Percentiles rank a stretch among this genome's conserved stretches.
These are phyloP conservation scores for Monilinia aucupariae DNA, from an alignment of 2,329 filamentous ascomycete genomes.

Conservation along the genomic window DNA sequence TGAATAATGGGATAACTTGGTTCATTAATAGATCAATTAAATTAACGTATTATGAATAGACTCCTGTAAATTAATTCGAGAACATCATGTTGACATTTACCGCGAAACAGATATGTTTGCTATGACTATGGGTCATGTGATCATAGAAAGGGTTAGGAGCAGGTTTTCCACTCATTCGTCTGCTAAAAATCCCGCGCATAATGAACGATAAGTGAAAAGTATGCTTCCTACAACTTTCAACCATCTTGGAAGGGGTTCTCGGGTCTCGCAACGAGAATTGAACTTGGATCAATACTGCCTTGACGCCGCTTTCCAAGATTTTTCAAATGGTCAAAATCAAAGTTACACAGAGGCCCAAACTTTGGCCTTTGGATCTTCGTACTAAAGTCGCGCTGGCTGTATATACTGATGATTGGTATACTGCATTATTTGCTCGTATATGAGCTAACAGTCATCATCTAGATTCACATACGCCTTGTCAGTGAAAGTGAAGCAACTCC, in stretches of 20 bases:
- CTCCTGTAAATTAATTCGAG: too few relatives aligned
- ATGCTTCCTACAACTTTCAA: constrained; percentile 35
- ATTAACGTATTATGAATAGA: too few relatives aligned
- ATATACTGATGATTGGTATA: constrained; percentile 39
- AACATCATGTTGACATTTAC: too few relatives aligned
- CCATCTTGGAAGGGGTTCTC: constrained; percentile 38
- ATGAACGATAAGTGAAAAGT: constrained; percentile 41
- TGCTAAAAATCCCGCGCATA: constrained; percentile 40
- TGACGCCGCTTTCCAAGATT: constrained; percentile 34
- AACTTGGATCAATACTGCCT: constrained; percentile 38
- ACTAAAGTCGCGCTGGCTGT: constrained; percentile 34
- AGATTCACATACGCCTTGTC: constrained; percentile 36
- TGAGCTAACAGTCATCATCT: not conserved
- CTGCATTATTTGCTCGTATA: constrained; percentile 19
- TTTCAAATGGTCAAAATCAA: constrained; percentile 37
- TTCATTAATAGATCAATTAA: too few relatives aligned
- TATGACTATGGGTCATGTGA: constrained; percentile 38
- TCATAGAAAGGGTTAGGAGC: constrained; percentile 37
- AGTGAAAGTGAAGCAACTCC: constrained; percentile 42
- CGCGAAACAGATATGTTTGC: constrained; percentile 33
- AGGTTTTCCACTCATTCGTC: constrained; percentile 38
- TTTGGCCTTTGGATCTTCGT: constrained; percentile 35
- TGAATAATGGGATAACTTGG: too few relatives aligned
- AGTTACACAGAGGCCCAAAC: constrained; percentile 41
- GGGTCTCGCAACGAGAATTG: constrained; percentile 41